Evolutionary conservation across 768 basidiomycete genomes (phyloP).

Genomic region (Daedaleopsis nitida): DNA sequence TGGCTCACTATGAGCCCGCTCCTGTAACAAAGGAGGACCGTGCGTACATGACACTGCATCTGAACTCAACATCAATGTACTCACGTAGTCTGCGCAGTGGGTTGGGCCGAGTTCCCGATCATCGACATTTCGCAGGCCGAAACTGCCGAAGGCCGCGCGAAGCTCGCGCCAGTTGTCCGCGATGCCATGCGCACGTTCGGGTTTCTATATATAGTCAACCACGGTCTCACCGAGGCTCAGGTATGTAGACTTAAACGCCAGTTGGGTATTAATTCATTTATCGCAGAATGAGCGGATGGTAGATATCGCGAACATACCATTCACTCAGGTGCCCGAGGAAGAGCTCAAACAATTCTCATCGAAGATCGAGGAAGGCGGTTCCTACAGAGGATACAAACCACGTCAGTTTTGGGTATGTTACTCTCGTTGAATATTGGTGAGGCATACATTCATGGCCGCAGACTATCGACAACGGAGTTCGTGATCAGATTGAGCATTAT

Average conservation of each 20-base stretch:
- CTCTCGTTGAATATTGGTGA: neutral
- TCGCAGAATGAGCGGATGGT: constrained; percentile 35
- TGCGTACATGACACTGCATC: constrained; percentile 26
- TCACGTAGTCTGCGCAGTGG: constrained; percentile 23
- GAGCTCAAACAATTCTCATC: constrained; percentile 34
- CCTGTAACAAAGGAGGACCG: constrained; percentile 36
- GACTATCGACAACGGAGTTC: constrained; percentile 64
- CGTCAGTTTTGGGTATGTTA: constrained; percentile 53
- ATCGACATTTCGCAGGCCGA: constrained; percentile 30
- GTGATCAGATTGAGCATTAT: constrained; percentile 65
- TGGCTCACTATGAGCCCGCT: constrained; percentile 10
- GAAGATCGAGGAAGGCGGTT: constrained; percentile 42
- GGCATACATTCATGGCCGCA: constrained; percentile 24
- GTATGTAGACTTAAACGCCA: constrained; percentile 13
- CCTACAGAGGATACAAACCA: constrained; percentile 58
- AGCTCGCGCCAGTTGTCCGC: constrained; percentile 27
- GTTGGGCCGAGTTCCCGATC: constrained; percentile 34
- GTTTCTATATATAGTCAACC: constrained; percentile 36
- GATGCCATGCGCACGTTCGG: constrained; percentile 32
- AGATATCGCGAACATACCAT: constrained; percentile 38
- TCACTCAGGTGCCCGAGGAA: constrained; percentile 33
- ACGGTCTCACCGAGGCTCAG: constrained; percentile 32
- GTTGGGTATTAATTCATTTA: neutral
- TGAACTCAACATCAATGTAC: neutral
- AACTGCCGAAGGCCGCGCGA: constrained; percentile 29